phyloP scores from a whole-genome alignment of 495 filamentous ascomycete genomes.

The Penicillium simplicissimum region DNA sequence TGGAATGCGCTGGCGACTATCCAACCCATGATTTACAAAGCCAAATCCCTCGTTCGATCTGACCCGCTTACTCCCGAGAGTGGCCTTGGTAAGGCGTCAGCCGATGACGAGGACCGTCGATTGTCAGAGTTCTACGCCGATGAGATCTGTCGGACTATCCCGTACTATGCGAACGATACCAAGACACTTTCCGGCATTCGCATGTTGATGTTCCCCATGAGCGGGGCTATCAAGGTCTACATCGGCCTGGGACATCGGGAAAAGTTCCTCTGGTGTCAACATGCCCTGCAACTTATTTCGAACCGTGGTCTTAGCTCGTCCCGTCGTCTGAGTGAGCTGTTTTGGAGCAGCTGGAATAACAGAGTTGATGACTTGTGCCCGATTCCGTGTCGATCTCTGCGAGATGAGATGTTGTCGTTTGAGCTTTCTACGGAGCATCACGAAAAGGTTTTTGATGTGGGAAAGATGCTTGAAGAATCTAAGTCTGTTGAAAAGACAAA shows the following conservation, averaged over 20 bases:
- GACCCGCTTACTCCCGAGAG: neutral
- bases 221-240: conserved; percentile 14
- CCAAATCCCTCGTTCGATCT: neutral
- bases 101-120: conserved; percentile 5
- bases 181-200: conserved; percentile 6
- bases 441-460: neutral
- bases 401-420: conserved; percentile 1
- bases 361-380: neutral
- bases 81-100: neutral
- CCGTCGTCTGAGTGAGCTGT: neutral
- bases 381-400: conserved; percentile 5
- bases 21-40: conserved; percentile 9
- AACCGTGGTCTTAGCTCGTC: neutral
- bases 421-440: conserved; percentile 1
- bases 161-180: conserved; percentile 9
- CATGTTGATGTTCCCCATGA: conserved; percentile 8
- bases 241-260: conserved; percentile 6
- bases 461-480: neutral
- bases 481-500: neutral
- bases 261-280: conserved; percentile 4
- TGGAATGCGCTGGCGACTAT: conserved; percentile 14
- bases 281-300: neutral
- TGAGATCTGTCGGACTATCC: conserved; percentile 12
- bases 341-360: neutral
- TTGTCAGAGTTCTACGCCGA: conserved; percentile 14